Percentiles rank a stretch among this genome's conserved stretches.
These are phyloP conservation scores for Shiraia sp. DNA, from an alignment of 2,329 filamentous ascomycete genomes.

Conservation along the genomic window DNA sequence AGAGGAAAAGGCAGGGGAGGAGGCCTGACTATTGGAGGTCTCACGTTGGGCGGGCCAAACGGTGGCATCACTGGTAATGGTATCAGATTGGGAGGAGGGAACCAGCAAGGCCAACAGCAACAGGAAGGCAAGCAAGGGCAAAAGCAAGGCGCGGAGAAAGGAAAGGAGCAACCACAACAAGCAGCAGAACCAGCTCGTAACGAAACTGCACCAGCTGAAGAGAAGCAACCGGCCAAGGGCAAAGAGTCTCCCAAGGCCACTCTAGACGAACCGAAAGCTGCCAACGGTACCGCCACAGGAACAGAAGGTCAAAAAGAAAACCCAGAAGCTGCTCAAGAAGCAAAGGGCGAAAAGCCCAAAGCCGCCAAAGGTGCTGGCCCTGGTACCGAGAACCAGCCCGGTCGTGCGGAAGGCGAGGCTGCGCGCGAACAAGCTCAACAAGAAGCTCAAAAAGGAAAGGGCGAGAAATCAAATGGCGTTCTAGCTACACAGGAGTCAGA, in stretches of 20 bases:
- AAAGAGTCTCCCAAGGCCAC: too few species aligned
- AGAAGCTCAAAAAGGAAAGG: constrained; percentile 12
- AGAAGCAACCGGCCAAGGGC: too few species aligned
- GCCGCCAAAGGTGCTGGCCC: constrained; percentile 4
- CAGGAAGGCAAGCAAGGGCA: background rate
- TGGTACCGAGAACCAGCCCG: constrained; percentile 22
- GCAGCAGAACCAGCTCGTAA: background rate
- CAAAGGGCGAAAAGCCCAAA: background rate
- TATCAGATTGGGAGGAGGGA: constrained; percentile 24
- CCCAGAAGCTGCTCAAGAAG: background rate
- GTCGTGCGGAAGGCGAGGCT: constrained; percentile 26
- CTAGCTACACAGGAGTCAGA: constrained; percentile 37
- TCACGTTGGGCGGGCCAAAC: constrained; percentile 34
- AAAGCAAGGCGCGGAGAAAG: background rate
- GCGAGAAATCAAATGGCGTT: constrained; percentile 20
- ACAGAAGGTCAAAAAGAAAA: too few species aligned
- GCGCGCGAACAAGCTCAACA: too few species aligned
- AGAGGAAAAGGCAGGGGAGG: constrained; percentile 9
- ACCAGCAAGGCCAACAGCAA: constrained; percentile 5
- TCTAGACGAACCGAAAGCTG: too few species aligned
- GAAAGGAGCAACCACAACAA: background rate
- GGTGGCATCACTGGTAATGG: constrained; percentile 33
- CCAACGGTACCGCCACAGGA: too few species aligned
- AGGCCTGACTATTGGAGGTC: constrained; percentile 30
- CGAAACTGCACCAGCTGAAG: too few species aligned